phyloP scores from a whole-genome alignment of 2,329 filamentous ascomycete genomes.

The Colletotrichum liriopes region DNA sequence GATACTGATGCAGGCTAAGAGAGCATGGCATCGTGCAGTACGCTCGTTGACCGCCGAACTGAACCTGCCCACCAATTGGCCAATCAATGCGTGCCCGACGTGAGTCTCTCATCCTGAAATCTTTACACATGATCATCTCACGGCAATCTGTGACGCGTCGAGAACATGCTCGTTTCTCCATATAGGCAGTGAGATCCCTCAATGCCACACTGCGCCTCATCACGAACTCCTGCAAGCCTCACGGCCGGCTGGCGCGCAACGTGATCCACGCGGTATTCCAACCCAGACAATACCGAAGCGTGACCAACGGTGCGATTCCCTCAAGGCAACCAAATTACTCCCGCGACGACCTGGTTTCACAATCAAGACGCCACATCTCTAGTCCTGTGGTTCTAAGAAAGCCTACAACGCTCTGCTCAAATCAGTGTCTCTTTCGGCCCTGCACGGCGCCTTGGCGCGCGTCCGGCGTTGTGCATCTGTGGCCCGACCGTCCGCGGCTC shows the following conservation, averaged over 20 bases:
- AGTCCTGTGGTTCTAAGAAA: background rate
- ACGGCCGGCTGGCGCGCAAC: background rate
- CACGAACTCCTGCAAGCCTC: background rate
- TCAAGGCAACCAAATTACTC: slow-evolving; percentile 15
- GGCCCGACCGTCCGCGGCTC: background rate
- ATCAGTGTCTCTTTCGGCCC: background rate
- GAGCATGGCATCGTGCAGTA: background rate
- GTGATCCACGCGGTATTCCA: background rate
- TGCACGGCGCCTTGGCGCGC: slow-evolving; percentile 9
- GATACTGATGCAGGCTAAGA: background rate
- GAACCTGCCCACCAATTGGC: background rate
- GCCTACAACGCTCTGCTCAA: background rate
- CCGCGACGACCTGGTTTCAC: background rate
- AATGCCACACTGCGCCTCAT: background rate
- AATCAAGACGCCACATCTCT: background rate
- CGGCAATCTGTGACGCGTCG: background rate
- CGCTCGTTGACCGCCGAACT: background rate
- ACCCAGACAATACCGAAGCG: background rate
- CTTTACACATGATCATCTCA: background rate
- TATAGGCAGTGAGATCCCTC: background rate
- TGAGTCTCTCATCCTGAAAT: background rate
- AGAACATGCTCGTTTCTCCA: too few relatives aligned
- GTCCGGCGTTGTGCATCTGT: slow-evolving; percentile 27
- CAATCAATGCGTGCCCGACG: background rate
- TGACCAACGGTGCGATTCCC: background rate